Conservation (phyloP, 768 basidiomycete species). For the Gyrodon lividus region DNA sequence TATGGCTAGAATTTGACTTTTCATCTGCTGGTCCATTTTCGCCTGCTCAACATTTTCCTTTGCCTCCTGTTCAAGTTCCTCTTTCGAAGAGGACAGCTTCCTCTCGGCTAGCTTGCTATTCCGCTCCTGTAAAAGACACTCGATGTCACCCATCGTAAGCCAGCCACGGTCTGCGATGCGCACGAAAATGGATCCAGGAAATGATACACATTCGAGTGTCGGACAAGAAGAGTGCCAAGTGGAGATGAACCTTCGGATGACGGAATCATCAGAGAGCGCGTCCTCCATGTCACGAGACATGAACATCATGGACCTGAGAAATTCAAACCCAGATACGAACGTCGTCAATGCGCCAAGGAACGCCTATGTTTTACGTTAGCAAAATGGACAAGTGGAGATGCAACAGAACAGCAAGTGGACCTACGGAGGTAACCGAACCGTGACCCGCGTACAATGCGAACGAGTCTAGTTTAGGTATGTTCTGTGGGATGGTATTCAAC, state of each 20-base stretch:
- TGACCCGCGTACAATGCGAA: slow-evolving; percentile 24
- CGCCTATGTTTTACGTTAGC: slow-evolving; percentile 12
- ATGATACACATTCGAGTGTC: slow-evolving; percentile 24
- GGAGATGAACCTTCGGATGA: slow-evolving; percentile 9
- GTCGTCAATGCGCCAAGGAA: slow-evolving; percentile 18
- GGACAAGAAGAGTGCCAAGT: slow-evolving; percentile 22
- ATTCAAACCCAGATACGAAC: slow-evolving; percentile 22
- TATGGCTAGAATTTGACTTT: neutral
- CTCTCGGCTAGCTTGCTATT: neutral
- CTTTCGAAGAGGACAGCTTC: neutral
- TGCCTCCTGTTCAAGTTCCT: neutral
- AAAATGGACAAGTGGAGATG: neutral
- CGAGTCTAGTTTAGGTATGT: slow-evolving; percentile 17
- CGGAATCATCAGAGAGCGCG: slow-evolving; percentile 14
- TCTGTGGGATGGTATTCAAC: slow-evolving; percentile 16
- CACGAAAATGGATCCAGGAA: slow-evolving; percentile 19
- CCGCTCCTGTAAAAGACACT: slow-evolving; percentile 6
- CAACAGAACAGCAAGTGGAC: neutral
- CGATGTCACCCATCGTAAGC: slow-evolving; percentile 20
- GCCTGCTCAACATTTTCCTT: neutral
- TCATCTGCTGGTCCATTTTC: neutral
- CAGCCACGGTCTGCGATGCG: slow-evolving; percentile 19
- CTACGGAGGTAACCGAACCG: slow-evolving; percentile 23
- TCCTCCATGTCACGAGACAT: slow-evolving; percentile 23
- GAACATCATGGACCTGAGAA: slow-evolving; percentile 21